These are phyloP conservation scores for Teratosphaeria viscida DNA, from an alignment of 2,329 filamentous ascomycete species.

Conservation along the genomic window DNA sequence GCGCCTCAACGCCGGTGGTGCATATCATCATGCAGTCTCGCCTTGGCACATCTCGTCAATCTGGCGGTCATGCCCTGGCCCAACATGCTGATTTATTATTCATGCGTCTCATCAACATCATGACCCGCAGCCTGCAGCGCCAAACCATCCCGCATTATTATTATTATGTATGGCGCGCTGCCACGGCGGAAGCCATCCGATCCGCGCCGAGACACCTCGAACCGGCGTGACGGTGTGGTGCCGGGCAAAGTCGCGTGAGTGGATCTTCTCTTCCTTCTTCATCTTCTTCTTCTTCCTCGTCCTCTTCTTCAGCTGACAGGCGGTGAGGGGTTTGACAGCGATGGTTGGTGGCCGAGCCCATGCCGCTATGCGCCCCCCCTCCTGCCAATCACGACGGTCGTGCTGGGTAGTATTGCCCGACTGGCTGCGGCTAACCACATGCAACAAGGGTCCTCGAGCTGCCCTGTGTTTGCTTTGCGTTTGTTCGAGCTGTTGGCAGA, in stretches of 20 bases:
- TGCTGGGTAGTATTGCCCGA: background rate
- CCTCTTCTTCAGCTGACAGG: background rate
- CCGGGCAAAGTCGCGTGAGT: constrained; percentile 1
- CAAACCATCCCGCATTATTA: background rate
- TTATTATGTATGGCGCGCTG: background rate
- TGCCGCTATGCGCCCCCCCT: background rate
- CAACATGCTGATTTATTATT: background rate
- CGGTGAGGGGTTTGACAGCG: constrained; percentile 6
- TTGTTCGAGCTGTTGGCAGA: background rate
- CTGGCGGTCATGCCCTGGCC: constrained; percentile 4
- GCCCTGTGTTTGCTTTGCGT: background rate
- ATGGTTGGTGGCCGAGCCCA: background rate
- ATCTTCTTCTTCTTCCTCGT: too few species aligned
- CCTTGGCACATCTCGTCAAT: constrained; percentile 1
- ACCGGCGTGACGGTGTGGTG: background rate
- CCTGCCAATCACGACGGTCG: background rate
- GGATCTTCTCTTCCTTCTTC: background rate
- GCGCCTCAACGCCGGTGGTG: background rate
- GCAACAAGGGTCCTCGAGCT: background rate
- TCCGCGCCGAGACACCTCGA: constrained; percentile 2
- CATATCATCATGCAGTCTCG: background rate
- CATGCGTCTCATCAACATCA: background rate
- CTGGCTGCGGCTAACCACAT: background rate
- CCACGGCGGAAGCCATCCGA: background rate
- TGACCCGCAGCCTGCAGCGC: background rate